Base-by-base conservation (phyloP, 768 basidiomycete species). In the Tricholomella constricta region DNA sequence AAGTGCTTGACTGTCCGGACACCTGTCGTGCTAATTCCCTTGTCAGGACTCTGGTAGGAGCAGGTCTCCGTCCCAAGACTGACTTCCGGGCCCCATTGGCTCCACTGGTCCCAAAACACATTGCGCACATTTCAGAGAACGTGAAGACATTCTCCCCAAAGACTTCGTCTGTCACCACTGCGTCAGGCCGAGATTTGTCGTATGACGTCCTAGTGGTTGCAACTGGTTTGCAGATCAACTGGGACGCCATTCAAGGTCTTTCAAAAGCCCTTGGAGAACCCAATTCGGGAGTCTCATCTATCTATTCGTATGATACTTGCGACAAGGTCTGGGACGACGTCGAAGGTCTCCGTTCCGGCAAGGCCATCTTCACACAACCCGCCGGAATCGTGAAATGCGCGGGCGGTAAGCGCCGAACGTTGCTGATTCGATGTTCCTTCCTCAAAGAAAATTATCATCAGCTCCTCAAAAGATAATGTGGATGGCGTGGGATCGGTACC, bases 301-400 rank as follows among this genome's bases (percentile, higher is more conserved):
- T 97, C 55, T 98, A 98, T 73, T 89, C 89, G 0, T 91, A 91
- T 69, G 82, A 89, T 48, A 88, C 91, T 5, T 91, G 88, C 63
- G 93, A 97, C 72, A 94, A 93, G 70, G 83, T 84, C 14, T 96
- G 91, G 92, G 70, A 77, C 36, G 86, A 94, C 61, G 86, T 98
- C 40, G 83, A 92, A 53, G 77, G 78, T 11, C 78, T 94, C 51
- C 81, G 87, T 31, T 72, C 78, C 2, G 94, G 95, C 11, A 83
- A 86, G 48, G 94, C 94, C 4, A 80, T 98, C 60, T 99, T 98
- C 74, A 98, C 95, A 0, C 96, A 98, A 63, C 96, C 95, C 31
- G 83, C 88, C 12, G 94, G 95, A 14, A 73, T 92, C 22, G 82
- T 99, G 65, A 99, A 99, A 70, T 98, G 95, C 67, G 89, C 94